A percentile compares a stretch with the other conserved stretches of the same genome.
These are phyloP conservation scores for Coniochaeta sp. DNA, from an alignment of 2,329 filamentous ascomycete genomes.

Conservation along the genomic window DNA sequence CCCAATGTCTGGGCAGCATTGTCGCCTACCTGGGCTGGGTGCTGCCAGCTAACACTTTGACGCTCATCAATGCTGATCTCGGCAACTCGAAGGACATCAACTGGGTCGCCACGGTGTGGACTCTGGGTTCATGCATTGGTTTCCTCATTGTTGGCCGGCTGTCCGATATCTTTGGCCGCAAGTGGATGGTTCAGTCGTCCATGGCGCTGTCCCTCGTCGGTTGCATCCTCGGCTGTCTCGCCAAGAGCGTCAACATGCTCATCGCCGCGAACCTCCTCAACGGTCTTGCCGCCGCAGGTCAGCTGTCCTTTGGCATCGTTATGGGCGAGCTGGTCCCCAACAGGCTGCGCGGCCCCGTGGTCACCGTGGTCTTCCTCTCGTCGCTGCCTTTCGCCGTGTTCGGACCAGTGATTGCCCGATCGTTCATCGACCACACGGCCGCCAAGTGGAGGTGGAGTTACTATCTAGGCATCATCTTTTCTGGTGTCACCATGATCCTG, in stretches of 20 bases:
- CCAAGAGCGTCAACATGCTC: slow-evolving; percentile 46
- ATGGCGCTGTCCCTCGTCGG: slow-evolving; percentile 44
- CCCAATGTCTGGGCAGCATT: slow-evolving; percentile 24
- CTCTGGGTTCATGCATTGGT: slow-evolving; percentile 45
- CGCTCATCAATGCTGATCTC: slow-evolving; percentile 23
- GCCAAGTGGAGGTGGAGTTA: slow-evolving; percentile 41
- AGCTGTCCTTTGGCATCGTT: slow-evolving; percentile 32
- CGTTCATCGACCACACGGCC: slow-evolving; percentile 31
- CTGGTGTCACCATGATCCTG: slow-evolving; percentile 27
- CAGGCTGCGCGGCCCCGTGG: slow-evolving; percentile 27
- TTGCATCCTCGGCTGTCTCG: slow-evolving; percentile 49
- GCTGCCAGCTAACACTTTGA: slow-evolving; percentile 25
- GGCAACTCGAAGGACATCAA: slow-evolving; percentile 31
- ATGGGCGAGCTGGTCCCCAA: slow-evolving; percentile 36
- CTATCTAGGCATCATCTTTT: slow-evolving; percentile 37
- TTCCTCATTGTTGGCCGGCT: slow-evolving; percentile 56
- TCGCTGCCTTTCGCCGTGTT: slow-evolving; percentile 32
- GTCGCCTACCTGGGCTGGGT: slow-evolving; percentile 27
- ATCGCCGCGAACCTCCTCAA: slow-evolving; percentile 51
- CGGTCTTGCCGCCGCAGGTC: slow-evolving; percentile 40
- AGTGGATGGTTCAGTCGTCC: slow-evolving; percentile 45
- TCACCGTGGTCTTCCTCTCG: slow-evolving; percentile 28
- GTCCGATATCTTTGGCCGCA: slow-evolving; percentile 53
- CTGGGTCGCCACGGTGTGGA: slow-evolving; percentile 42
- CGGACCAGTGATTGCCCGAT: slow-evolving; percentile 38